Percentiles rank a stretch among this genome's conserved stretches.
phyloP scores from a whole-genome alignment of 306 rosid species.

The Arachis stenosperma region DNA sequence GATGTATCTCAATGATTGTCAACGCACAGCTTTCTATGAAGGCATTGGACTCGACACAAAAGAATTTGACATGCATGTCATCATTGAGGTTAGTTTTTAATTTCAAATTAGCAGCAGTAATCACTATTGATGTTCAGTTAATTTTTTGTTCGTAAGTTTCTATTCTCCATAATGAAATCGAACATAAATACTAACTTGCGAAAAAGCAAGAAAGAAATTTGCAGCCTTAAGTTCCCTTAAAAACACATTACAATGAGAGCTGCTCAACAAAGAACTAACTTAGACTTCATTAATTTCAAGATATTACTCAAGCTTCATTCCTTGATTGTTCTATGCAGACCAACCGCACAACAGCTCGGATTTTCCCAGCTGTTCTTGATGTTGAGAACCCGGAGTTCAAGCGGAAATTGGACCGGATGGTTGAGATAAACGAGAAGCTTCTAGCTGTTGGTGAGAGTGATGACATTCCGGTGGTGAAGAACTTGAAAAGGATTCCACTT shows the following conservation, averaged over 20 bases:
- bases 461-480: constrained; percentile 77
- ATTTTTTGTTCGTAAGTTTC: not conserved
- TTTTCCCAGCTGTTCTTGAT: constrained; percentile 94
- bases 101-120: no score
- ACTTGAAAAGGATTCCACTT: constrained; percentile 89
- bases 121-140: not conserved
- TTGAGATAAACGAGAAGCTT: constrained; percentile 76
- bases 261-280: constrained; percentile 13
- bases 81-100: constrained; percentile 72
- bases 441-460: constrained; percentile 69
- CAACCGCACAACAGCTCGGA: constrained; percentile 93
- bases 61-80: constrained; percentile 98
- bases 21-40: constrained; percentile 91
- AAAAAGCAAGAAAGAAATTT: constrained; percentile 9
- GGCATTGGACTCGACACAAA: constrained; percentile 95
- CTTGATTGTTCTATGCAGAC: constrained; percentile 58
- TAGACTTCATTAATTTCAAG: constrained; percentile 7
- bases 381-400: constrained; percentile 99
- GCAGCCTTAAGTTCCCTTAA: not conserved
- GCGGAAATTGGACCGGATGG: constrained; percentile 89
- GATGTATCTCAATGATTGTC: constrained; percentile 98
- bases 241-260: constrained; percentile 13
- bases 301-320: not conserved
- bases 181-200: not conserved
- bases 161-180: not conserved